Conservation (phyloP, 2,329 filamentous ascomycete genomes). For the Penicillium sp. region DNA sequence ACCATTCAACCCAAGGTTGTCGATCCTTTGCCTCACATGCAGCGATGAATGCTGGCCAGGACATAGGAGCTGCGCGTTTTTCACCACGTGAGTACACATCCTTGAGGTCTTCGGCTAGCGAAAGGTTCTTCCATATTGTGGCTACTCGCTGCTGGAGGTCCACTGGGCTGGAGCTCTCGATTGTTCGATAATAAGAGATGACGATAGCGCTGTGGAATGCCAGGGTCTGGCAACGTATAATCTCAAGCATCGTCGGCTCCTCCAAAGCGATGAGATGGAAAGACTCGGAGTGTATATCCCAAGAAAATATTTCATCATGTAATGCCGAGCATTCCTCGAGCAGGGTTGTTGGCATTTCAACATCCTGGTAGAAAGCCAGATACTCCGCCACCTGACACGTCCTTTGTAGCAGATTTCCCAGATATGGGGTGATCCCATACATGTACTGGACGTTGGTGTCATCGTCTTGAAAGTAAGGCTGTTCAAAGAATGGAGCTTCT, state of each 20-base stretch:
- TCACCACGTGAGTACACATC: conserved; percentile 5
- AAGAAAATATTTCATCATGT: neutral
- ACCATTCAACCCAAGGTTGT: conserved; percentile 18
- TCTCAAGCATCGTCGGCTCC: conserved; percentile 4
- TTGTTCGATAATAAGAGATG: conserved; percentile 16
- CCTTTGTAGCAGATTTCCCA: conserved; percentile 15
- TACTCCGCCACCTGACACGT: conserved; percentile 13
- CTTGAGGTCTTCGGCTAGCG: conserved; percentile 17
- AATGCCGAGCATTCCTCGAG: neutral
- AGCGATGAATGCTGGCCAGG: conserved; percentile 23
- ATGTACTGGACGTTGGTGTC: conserved; percentile 15
- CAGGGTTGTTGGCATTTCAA: neutral
- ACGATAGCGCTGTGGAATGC: conserved; percentile 15
- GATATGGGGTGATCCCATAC: conserved; percentile 18
- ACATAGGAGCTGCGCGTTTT: conserved; percentile 18
- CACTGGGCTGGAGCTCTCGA: conserved; percentile 7
- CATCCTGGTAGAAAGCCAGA: neutral
- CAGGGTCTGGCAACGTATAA: conserved; percentile 13
- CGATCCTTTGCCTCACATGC: conserved; percentile 17
- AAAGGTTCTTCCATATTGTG: conserved; percentile 13
- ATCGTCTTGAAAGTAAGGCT: conserved; percentile 1
- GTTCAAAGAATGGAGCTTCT: neutral
- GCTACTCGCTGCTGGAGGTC: neutral
- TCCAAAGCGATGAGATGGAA: neutral
- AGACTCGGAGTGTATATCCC: conserved; percentile 5